These are phyloP conservation scores for Helotiales sp. DNA, from an alignment of 2,329 filamentous ascomycete species.

Conservation along the genomic window DNA sequence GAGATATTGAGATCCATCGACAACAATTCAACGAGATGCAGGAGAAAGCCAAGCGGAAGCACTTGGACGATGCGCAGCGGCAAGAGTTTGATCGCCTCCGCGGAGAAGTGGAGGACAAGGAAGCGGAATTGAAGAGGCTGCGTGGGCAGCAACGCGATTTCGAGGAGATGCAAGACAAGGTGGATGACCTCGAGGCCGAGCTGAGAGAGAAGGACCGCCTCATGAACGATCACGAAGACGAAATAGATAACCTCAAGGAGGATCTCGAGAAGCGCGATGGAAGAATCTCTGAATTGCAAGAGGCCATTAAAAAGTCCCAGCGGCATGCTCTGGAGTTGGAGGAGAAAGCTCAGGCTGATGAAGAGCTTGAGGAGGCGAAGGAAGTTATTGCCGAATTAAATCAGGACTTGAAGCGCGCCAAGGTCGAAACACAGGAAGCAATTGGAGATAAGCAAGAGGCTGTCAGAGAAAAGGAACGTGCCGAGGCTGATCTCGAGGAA, in stretches of 20 bases:
- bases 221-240: constrained; percentile 73
- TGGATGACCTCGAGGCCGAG: constrained; percentile 75
- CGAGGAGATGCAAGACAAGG: constrained; percentile 69
- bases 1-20: constrained; percentile 80
- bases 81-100: constrained; percentile 59
- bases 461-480: constrained; percentile 53
- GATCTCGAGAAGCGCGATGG: constrained; percentile 53
- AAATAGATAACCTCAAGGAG: constrained; percentile 66
- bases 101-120: constrained; percentile 55
- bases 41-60: constrained; percentile 75
- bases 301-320: constrained; percentile 57
- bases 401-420: constrained; percentile 51
- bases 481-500: constrained; percentile 61
- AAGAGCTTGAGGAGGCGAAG: constrained; percentile 40
- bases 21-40: constrained; percentile 81
- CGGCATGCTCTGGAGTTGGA: constrained; percentile 55
- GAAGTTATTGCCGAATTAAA: constrained; percentile 58
- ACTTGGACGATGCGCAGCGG: constrained; percentile 69
- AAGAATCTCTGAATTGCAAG: constrained; percentile 55
- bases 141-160: constrained; percentile 58
- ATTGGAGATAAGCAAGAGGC: constrained; percentile 57
- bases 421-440: constrained; percentile 54
- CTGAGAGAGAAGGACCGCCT: constrained; percentile 73
- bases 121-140: constrained; percentile 49
- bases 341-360: constrained; percentile 51